Base-by-base conservation (phyloP, 768 basidiomycete genomes). In the Pseudohyphozyma bogoriensis region DNA sequence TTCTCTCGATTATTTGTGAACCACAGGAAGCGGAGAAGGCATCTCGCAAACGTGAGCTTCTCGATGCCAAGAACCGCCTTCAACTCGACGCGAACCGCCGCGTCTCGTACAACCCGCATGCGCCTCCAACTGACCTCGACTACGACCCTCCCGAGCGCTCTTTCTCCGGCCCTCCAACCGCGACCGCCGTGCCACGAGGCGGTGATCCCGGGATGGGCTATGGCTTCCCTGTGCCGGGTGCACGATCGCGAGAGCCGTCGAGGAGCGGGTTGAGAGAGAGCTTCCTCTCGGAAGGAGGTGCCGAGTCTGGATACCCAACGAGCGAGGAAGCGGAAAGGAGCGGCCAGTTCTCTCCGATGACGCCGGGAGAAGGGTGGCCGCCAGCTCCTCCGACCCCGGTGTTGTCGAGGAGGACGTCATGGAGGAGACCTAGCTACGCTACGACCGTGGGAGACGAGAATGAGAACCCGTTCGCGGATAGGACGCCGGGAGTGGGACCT, bases 361-460 rank as follows among this genome's bases (percentile, higher is more conserved):
- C 57, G 5, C 31, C 51, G 50, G 71, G 70, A 40, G 37, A 37
- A 7, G n/a, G n/a, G n/a, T n/a, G n/a, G n/a, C n/a, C n/a, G n/a
- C n/a, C n/a, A n/a, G 46, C 26, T 53, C 60, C 3, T 13, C 31
- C 15, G 26, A n/a, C 40, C 31, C 40, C 22, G 60, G 22, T 56
- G 63, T 26, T 35, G 65, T 31, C 49, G 64, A 33, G 28, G 62
- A 52, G n/a, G 51, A 4, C 22, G 59, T 12, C 53, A 59, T 20
- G 32, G 50, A 54, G 26, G 46, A n/a, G 59, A 68, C 39, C 61
- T 58, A 9, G 13, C 28, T 55, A 51, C 37, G 55, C 22, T 55
- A 60, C 39, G 68, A 62, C 51, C 8, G 62, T 26, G 59, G 60
- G 7, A 68, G 60, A 45, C 28, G 60, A 61, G 26, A 29, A 31